Conservation (phyloP, 176 grass and related monocot genomes). For the Zoysia pacifica region DNA sequence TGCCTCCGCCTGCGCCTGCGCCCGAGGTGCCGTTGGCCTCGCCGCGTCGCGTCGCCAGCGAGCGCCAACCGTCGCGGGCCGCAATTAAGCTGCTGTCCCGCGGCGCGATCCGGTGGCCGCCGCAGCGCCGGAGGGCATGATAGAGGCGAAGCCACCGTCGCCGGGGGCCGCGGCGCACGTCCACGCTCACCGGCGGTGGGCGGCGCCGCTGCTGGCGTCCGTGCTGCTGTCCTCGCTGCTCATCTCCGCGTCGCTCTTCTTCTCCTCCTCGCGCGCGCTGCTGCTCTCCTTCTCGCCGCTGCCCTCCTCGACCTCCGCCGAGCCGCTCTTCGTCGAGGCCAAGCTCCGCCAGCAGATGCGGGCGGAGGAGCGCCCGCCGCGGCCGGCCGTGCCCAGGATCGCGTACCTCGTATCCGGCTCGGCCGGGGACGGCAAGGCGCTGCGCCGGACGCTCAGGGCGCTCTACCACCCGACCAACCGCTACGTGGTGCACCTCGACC, state of each 20-base stretch:
- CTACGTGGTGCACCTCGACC: conserved; percentile 86
- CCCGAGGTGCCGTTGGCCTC: conserved; percentile 27
- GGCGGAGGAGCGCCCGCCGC: not conserved
- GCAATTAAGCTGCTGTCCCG: conserved; percentile 38
- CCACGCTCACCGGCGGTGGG: conserved; percentile 71
- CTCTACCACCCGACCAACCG: conserved; percentile 76
- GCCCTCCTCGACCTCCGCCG: conserved; percentile 45
- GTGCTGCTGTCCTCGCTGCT: conserved; percentile 73
- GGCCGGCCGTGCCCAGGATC: conserved; percentile 53
- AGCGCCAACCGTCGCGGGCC: conserved; percentile 46
- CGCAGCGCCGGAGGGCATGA: conserved; percentile 31
- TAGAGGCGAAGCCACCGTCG: conserved; percentile 56
- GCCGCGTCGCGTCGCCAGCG: conserved; percentile 39
- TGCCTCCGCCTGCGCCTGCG: not conserved
- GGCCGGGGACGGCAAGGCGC: conserved; percentile 61
- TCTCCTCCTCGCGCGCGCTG: conserved; percentile 66
- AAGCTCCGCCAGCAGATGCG: conserved; percentile 62
- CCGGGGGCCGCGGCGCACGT: conserved; percentile 48
- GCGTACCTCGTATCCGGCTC: conserved; percentile 88
- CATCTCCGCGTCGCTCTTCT: conserved; percentile 73
- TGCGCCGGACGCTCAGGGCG: conserved; percentile 68
- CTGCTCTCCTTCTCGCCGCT: conserved; percentile 79
- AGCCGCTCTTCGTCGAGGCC: conserved; percentile 84
- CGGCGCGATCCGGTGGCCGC: conserved; percentile 36
- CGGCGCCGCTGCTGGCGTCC: conserved; percentile 73